These are phyloP conservation scores for Talaromyces verruculosus DNA, from an alignment of 2,329 filamentous ascomycete species.

Conservation along the genomic window DNA sequence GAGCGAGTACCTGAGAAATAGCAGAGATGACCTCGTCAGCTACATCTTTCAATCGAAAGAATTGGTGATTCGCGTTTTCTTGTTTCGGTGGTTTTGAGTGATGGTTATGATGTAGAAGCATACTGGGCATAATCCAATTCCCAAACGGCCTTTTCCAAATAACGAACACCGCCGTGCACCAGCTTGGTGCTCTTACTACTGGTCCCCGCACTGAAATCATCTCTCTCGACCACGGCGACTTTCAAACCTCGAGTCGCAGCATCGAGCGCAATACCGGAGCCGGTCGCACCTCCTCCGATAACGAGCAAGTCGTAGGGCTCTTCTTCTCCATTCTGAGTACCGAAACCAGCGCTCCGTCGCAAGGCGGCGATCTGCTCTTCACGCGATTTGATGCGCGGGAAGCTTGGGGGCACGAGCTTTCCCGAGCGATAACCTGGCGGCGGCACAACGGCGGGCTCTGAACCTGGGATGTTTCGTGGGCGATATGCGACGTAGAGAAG, in stretches of 20 bases:
- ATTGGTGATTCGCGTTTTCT: background rate
- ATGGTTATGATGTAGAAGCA: constrained; percentile 25
- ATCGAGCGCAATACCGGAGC: constrained; percentile 77
- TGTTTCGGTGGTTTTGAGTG: background rate
- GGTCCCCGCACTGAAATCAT: constrained; percentile 79
- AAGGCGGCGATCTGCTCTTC: constrained; percentile 55
- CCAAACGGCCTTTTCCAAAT: constrained; percentile 83
- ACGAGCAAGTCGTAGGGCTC: constrained; percentile 74
- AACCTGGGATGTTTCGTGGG: constrained; percentile 64
- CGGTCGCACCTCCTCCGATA: constrained; percentile 77
- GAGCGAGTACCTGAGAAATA: constrained; percentile 56
- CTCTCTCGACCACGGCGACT: constrained; percentile 77
- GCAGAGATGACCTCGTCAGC: constrained; percentile 3
- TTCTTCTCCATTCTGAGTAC: constrained; percentile 25
- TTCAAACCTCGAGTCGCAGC: constrained; percentile 75
- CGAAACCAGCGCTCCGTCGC: constrained; percentile 42
- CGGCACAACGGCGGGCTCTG: constrained; percentile 61
- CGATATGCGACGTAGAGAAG: constrained; percentile 63
- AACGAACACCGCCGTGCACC: constrained; percentile 80
- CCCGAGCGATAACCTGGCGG: constrained; percentile 63
- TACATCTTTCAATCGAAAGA: background rate
- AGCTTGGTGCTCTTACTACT: constrained; percentile 87
- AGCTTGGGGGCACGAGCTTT: constrained; percentile 55
- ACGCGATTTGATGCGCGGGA: constrained; percentile 52
- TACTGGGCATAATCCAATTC: constrained; percentile 80